phyloP scores from a whole-genome alignment of 306 rosid species.

The Prunus armeniaca region DNA sequence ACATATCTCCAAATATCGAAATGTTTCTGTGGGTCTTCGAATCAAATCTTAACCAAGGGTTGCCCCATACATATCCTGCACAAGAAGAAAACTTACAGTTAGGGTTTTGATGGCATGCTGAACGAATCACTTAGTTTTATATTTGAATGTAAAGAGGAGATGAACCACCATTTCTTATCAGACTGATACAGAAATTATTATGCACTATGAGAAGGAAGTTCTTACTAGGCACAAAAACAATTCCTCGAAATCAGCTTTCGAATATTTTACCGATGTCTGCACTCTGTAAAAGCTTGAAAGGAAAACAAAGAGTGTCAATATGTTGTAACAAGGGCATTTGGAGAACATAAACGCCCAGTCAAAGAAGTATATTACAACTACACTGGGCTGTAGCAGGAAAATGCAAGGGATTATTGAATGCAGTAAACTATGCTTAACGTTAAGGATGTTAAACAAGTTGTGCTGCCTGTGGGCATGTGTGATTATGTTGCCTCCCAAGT shows the following conservation, averaged over 20 bases:
- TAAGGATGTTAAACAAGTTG: background rate
- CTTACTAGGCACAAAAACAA: slow-evolving; percentile 11
- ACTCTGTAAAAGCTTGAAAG: slow-evolving; percentile 7
- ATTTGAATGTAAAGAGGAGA: background rate
- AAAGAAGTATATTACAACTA: background rate
- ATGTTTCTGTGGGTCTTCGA: background rate
- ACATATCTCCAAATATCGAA: background rate
- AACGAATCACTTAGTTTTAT: background rate
- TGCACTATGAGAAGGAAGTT: slow-evolving; percentile 2
- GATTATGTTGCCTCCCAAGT: background rate
- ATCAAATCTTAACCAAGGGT: background rate
- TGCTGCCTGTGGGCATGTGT: background rate
- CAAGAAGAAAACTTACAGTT: background rate
- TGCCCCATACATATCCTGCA: slow-evolving; percentile 7
- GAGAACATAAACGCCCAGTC: background rate
- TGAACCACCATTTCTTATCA: background rate
- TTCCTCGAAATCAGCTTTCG: slow-evolving; percentile 6
- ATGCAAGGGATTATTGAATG: background rate
- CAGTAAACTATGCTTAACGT: background rate
- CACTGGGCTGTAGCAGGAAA: background rate
- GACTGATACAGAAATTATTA: background rate
- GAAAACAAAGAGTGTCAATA: background rate
- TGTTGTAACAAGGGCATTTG: background rate
- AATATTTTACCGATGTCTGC: slow-evolving; percentile 1
- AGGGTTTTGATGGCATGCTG: background rate